Conservation (phyloP, 129 eudicot species). For the Pulicaria dysenterica region DNA sequence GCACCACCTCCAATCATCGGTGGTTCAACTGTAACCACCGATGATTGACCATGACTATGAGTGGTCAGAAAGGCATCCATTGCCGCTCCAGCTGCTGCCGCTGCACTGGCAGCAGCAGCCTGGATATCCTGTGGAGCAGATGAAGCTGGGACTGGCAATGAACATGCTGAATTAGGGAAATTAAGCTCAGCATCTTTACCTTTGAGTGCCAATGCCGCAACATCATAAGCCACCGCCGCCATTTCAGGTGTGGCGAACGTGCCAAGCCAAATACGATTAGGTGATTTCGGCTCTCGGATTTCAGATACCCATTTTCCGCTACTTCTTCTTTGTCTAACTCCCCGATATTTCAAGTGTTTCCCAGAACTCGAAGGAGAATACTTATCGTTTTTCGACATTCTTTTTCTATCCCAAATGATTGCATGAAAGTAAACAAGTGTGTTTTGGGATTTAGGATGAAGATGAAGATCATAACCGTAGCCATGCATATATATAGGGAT, state of each 20-base stretch:
- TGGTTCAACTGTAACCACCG: constrained; percentile 21
- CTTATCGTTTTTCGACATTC: constrained; percentile 29
- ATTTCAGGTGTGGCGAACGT: constrained; percentile 70
- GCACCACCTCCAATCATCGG: constrained; percentile 15
- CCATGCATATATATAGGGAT: constrained; percentile 41
- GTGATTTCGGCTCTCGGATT: constrained; percentile 72
- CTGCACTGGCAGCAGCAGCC: constrained; percentile 69
- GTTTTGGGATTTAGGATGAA: constrained; percentile 28
- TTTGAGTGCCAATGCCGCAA: constrained; percentile 71
- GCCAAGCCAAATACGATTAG: constrained; percentile 79
- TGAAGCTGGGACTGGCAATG: constrained; percentile 63
- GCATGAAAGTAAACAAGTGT: constrained; percentile 23
- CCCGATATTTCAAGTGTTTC: constrained; percentile 47
- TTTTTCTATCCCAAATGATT: constrained; percentile 1
- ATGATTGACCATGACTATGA: constrained; percentile 7
- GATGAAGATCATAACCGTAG: constrained; percentile 25
- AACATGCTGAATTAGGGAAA: constrained; percentile 59
- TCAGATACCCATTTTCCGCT: constrained; percentile 86
- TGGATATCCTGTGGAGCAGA: constrained; percentile 63
- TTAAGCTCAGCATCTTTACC: constrained; percentile 69
- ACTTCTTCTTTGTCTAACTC: constrained; percentile 65
- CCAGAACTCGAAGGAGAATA: constrained; percentile 38
- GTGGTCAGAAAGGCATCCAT: constrained; percentile 44
- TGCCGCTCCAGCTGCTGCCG: constrained; percentile 69
- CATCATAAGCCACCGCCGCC: constrained; percentile 86